phyloP scores from a whole-genome alignment of 148 eudicot genomes.

The Rhododendron molle region DNA sequence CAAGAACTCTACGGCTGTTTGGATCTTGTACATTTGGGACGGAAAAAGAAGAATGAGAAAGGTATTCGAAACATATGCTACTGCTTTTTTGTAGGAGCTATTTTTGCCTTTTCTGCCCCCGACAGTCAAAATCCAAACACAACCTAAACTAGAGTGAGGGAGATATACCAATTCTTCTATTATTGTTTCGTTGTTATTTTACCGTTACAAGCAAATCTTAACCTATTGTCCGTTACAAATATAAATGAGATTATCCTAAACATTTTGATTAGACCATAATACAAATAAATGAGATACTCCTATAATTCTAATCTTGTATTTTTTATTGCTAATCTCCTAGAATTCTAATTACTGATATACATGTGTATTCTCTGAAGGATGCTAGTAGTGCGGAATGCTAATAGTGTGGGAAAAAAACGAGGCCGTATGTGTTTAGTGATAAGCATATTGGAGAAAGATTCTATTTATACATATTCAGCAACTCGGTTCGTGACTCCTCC shows the following conservation, averaged over 20 bases:
- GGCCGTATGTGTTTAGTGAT: neutral
- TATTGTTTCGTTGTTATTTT: no score
- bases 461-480: no score
- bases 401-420: no score
- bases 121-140: neutral
- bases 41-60: neutral
- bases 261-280: neutral
- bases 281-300: neutral
- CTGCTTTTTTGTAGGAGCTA: neutral
- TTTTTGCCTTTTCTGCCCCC: neutral
- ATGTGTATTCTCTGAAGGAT: neutral
- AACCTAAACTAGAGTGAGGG: neutral
- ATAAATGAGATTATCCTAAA: neutral
- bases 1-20: neutral
- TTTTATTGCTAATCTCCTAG: no score
- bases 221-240: neutral
- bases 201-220: no score
- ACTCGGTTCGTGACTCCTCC: no score
- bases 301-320: neutral
- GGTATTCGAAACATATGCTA: neutral
- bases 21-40: neutral
- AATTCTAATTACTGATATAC: no score
- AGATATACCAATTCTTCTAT: neutral
- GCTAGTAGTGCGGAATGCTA: no score
- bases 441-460: neutral